Evolutionary conservation across 768 basidiomycete species (phyloP).

Genomic region (Coprinopsis marcescibilis): DNA sequence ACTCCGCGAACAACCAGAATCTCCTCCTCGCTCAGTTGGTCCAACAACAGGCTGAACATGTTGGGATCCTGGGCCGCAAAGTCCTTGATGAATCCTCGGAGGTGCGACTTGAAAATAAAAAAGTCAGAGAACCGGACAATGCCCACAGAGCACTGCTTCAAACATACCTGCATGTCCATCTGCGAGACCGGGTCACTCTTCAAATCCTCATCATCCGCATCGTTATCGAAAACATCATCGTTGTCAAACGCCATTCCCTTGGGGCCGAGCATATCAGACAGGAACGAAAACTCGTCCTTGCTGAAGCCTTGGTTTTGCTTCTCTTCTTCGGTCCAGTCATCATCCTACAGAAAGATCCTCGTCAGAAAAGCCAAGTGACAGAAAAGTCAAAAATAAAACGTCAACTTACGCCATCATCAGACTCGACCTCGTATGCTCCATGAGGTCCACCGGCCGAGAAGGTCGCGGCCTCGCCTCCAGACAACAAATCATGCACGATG

Average conservation of each 20-base stretch:
- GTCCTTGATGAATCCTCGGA: slow-evolving; percentile 66
- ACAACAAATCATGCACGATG: slow-evolving; percentile 76
- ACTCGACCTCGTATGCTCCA: slow-evolving; percentile 50
- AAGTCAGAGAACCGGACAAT: neutral
- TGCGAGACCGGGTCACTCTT: slow-evolving; percentile 80
- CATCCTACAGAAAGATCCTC: slow-evolving; percentile 43
- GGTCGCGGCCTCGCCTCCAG: slow-evolving; percentile 67
- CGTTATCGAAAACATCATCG: slow-evolving; percentile 61
- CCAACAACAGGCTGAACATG: slow-evolving; percentile 57
- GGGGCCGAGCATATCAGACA: slow-evolving; percentile 79
- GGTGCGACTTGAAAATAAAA: slow-evolving; percentile 47
- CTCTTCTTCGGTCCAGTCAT: slow-evolving; percentile 94
- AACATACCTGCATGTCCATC: slow-evolving; percentile 68
- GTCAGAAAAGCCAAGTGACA: neutral
- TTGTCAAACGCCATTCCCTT: slow-evolving; percentile 71
- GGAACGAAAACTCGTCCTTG: slow-evolving; percentile 73
- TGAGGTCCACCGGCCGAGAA: slow-evolving; percentile 45
- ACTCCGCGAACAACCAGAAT: slow-evolving; percentile 55
- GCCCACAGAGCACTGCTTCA: neutral
- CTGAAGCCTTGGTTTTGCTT: slow-evolving; percentile 51
- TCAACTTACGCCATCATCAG: slow-evolving; percentile 71
- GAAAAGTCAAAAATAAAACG: slow-evolving; percentile 2
- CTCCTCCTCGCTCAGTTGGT: slow-evolving; percentile 68
- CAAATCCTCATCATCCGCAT: slow-evolving; percentile 82
- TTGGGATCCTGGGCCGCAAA: slow-evolving; percentile 57